A percentile compares a stretch with the other conserved stretches of the same genome.
Evolutionary conservation across 2,329 filamentous ascomycete genomes (phyloP).

Genomic region (Aspergillus tamarii): DNA sequence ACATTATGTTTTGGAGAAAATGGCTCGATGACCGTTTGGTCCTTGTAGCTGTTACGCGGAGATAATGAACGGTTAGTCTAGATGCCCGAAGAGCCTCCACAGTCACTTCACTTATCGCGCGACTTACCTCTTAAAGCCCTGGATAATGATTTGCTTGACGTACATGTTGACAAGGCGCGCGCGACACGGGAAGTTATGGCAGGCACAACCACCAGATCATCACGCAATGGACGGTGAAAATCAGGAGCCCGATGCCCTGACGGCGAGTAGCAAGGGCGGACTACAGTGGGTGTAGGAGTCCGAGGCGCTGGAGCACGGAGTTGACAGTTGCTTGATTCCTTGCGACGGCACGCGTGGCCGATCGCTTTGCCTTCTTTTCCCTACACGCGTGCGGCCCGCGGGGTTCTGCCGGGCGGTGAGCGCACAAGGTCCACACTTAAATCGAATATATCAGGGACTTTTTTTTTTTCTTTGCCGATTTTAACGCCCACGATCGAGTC

Average conservation of each 20-base stretch:
- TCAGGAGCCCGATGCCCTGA: constrained; percentile 6
- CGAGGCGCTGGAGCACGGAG: constrained; percentile 1
- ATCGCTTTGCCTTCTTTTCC: constrained; percentile 15
- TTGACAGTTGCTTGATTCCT: constrained; percentile 8
- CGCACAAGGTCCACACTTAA: constrained; percentile 19
- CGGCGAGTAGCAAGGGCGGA: not conserved
- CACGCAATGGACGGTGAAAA: constrained; percentile 27
- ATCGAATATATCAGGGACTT: not conserved
- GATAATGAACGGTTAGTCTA: not conserved
- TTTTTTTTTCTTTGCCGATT: constrained; percentile 25
- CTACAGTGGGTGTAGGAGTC: constrained; percentile 2
- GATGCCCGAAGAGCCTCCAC: too few species aligned
- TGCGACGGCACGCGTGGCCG: constrained; percentile 28
- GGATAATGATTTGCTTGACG: constrained; percentile 99
- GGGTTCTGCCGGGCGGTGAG: constrained; percentile 44
- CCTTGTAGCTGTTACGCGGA: constrained; percentile 77
- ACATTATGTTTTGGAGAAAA: constrained; percentile 98
- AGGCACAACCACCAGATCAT: constrained; percentile 32
- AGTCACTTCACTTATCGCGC: not conserved
- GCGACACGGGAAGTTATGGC: constrained; percentile 30
- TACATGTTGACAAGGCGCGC: constrained; percentile 67
- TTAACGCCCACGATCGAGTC: constrained; percentile 9
- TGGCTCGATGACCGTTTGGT: constrained; percentile 97
- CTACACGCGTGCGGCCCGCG: constrained; percentile 29
- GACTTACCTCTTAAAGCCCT: constrained; percentile 95